A percentile compares a stretch with the other conserved stretches of the same genome.
phyloP scores from a whole-genome alignment of 345 rosid species.

The Kernera saxatilis region DNA sequence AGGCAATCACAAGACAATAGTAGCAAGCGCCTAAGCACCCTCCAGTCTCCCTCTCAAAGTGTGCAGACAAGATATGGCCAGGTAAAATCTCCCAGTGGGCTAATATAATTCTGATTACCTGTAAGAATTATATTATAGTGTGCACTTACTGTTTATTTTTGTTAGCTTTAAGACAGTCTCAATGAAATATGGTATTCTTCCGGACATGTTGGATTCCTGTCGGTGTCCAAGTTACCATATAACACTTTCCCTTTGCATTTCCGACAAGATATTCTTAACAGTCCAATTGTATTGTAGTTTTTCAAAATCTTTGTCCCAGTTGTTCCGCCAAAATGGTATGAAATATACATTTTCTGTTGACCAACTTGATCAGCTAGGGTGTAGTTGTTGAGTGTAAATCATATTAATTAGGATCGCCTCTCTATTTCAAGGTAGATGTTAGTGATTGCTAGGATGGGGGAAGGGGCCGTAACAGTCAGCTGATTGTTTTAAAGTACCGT shows the following conservation, averaged over 20 bases:
- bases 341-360: background rate
- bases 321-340: background rate
- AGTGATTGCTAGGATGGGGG: background rate
- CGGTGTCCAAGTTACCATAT: background rate
- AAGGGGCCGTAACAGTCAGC: background rate
- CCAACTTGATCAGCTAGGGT: background rate
- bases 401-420: background rate
- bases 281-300: background rate
- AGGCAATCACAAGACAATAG: slow-evolving; percentile 42
- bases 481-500: background rate
- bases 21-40: slow-evolving; percentile 33
- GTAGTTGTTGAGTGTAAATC: background rate
- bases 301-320: background rate
- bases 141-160: background rate
- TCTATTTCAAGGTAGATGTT: background rate
- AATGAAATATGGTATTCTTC: background rate
- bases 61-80: slow-evolving; percentile 47
- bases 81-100: slow-evolving; percentile 37
- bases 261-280: background rate
- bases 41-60: slow-evolving; percentile 45
- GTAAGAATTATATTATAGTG: background rate
- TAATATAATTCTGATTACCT: background rate
- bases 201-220: background rate
- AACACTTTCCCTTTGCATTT: background rate
- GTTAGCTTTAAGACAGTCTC: background rate